Evolutionary conservation across 805 yeast species (phyloP), one percentile per base, ranked within the genome.

Genomic region (Saccharomycopsis sp.): DNA sequence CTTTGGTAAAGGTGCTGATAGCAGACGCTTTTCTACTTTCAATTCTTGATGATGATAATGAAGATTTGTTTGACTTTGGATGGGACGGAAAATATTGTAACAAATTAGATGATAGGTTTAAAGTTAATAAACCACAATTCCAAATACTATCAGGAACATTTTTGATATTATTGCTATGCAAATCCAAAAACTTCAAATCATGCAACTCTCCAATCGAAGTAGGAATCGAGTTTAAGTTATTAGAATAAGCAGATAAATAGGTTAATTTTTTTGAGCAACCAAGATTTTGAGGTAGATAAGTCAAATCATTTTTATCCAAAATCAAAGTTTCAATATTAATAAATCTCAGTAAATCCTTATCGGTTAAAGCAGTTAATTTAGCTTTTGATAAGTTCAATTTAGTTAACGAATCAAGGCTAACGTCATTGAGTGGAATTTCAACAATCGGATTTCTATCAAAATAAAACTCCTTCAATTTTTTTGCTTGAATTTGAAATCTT

Each of bases 61-160:
- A 42, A 8, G 45, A 38, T 19, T 37, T 42, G n/a, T 21, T 36
- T 5, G 47, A 39, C 19, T 31, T 38, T 31, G 45, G 40, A 27
- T 37, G 44, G 4, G 3, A 53, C 44, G 46, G 47, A n/a, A 46
- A 42, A 25, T 20, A 25, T 15, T 29, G 36, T 14, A 46, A 21
- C 87, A 62, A 87, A 87, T 60, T 67, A 87, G 54, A 89, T 76
- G 38, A 88, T 87, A 55, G 96, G 96, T 13, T 82, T 96, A 5
- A 96, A 87, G 62, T 76, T 88, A 54, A 79, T 96, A 69, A 97
- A 96, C 66, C 96, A 88, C 59, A 92, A 88, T 57, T 69, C 44
- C 73, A 50, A 5, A 65, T 52, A 1, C 58, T 56, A 2, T 51
- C 55, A 0, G 94, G 87, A 34, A 83, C 66, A 34, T 59, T 63